Evolutionary conservation across 2,329 filamentous ascomycete genomes (phyloP).

Genomic region (Fusarium scirpi): DNA sequence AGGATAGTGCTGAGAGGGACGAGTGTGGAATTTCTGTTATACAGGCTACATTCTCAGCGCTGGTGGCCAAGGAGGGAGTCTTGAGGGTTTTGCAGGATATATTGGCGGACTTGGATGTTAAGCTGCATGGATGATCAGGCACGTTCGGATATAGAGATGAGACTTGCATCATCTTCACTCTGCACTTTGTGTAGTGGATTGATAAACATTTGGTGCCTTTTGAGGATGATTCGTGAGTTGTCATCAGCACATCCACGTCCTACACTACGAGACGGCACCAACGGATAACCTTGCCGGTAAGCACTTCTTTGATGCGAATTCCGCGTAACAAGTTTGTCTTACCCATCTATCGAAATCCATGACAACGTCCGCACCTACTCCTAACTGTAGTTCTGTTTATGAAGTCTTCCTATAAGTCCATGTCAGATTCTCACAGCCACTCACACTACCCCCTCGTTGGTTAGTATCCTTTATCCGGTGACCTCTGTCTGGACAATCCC

Average conservation of each 20-base stretch:
- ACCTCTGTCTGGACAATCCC: neutral
- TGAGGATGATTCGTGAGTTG: neutral
- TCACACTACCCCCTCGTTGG: neutral
- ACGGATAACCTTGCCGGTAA: neutral
- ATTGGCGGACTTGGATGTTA: slow-evolving; percentile 11
- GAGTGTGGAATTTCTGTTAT: slow-evolving; percentile 50
- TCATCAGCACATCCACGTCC: neutral
- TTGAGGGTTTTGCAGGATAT: slow-evolving; percentile 43
- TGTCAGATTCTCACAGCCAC: neutral
- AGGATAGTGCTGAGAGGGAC: slow-evolving; percentile 37
- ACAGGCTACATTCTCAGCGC: slow-evolving; percentile 43
- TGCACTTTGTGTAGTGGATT: neutral
- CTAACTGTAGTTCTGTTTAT: neutral
- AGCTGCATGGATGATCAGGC: slow-evolving; percentile 12
- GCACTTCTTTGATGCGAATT: neutral
- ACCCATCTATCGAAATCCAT: neutral
- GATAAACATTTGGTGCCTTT: neutral
- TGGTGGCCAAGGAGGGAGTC: slow-evolving; percentile 44
- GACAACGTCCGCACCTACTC: neutral
- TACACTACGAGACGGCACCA: neutral
- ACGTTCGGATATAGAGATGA: neutral
- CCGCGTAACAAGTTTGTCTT: neutral
- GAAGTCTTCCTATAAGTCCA: neutral
- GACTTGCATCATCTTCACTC: neutral
- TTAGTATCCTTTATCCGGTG: neutral